Evolutionary conservation across 2,329 filamentous ascomycete species (phyloP).

Genomic region (Periconia sp.): DNA sequence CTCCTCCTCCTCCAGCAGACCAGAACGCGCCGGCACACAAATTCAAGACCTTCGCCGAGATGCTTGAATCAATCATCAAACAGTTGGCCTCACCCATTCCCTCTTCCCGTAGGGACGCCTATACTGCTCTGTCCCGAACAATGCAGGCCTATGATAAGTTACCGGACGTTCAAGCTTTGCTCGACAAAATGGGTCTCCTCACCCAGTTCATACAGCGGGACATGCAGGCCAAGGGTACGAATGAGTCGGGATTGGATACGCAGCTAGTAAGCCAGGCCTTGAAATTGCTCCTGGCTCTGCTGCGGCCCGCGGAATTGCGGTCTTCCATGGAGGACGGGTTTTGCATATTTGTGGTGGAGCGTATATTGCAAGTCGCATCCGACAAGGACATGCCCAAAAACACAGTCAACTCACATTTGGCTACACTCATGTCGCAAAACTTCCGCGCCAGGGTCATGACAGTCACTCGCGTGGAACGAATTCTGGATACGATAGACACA

Average conservation of each 20-base stretch:
- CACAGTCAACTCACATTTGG: conserved; percentile 75
- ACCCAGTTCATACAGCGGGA: conserved; percentile 84
- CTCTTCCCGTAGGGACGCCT: conserved; percentile 78
- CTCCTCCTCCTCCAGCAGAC: conserved; percentile 40
- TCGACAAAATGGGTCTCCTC: conserved; percentile 76
- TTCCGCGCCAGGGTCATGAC: conserved; percentile 77
- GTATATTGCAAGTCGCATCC: conserved; percentile 73
- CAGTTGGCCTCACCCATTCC: conserved; percentile 76
- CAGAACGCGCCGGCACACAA: conserved; percentile 48
- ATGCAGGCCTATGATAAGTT: conserved; percentile 81
- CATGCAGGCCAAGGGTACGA: conserved; percentile 62
- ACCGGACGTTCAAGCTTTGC: conserved; percentile 51
- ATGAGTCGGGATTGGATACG: conserved; percentile 61
- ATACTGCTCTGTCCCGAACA: conserved; percentile 74
- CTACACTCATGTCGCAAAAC: conserved; percentile 76
- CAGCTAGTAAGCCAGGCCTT: conserved; percentile 77
- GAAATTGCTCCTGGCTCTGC: conserved; percentile 73
- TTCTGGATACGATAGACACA: conserved; percentile 70
- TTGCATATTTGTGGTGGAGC: conserved; percentile 76
- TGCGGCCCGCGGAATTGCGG: conserved; percentile 72
- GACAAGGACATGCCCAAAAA: conserved; percentile 72
- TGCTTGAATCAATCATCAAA: conserved; percentile 82
- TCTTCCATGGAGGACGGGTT: conserved; percentile 76
- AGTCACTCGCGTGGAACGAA: conserved; percentile 65
- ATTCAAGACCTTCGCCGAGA: conserved; percentile 67